Evolutionary conservation across 129 eudicot species (phyloP), one percentile per base, ranked within the genome.

Genomic region (Gnaphalium uliginosum): DNA sequence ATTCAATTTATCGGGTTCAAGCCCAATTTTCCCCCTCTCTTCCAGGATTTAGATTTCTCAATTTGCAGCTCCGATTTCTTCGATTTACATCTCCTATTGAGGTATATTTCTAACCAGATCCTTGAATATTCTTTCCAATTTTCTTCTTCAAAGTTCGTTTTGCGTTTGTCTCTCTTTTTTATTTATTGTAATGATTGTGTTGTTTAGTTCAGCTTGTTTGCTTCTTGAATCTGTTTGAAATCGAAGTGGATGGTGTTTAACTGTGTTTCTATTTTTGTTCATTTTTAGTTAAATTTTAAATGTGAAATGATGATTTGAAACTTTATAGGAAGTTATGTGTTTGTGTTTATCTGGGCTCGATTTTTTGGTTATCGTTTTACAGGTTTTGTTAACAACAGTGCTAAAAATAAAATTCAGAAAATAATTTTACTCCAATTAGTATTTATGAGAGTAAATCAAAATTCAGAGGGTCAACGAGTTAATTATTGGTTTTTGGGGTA

Each of bases 21-120:
- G 87, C 87, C 93, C 93, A 85, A 85, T 83, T 80, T 75, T 78
- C 76, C 68, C n/a, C n/a, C 66, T 62, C 75, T 29, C 66, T 63
- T 71, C 82, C 90, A 37, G 74, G 90, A 88, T 88, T 85, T 78
- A 69, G 66, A 62, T 57, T 56, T 68, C 66, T 22, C 74, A 27
- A 53, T 32, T 33, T 1, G 65, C 71, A 58, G 54, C 81, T 72
- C 75, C n/a, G n/a, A n/a, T n/a, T n/a, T n/a, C n/a, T n/a, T n/a
- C 72, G 60, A 64, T 32, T 74, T 18, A 46, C n/a, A 0, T 22
- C 66, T 51, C 24, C 65, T 72, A 1, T 76, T 29, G 15, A 37
- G 81, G 81, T 78, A 69, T 39, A 26, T 17, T 19, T 39, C 19
- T 25, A 50, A 64, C 4, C n/a, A 37, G 27, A 39, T 21, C 61